Conservation (phyloP, 345 rosid species). For the Dovyalis caffra region DNA sequence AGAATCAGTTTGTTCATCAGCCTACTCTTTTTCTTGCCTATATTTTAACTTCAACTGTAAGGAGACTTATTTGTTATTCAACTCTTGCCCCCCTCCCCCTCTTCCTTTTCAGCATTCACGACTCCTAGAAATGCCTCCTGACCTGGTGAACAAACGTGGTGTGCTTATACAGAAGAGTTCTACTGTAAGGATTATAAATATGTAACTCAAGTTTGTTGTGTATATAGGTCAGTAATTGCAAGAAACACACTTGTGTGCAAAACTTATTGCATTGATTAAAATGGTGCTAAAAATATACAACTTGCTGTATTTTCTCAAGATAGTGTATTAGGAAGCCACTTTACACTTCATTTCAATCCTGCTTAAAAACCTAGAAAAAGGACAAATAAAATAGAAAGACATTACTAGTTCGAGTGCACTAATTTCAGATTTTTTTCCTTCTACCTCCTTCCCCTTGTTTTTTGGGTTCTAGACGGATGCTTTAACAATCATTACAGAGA, state of each 20-base stretch:
- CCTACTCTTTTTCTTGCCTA: not conserved
- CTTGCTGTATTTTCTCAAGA: not conserved
- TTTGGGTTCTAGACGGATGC: conserved; percentile 75
- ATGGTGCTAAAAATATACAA: not conserved
- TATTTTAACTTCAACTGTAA: not conserved
- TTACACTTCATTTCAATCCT: not conserved
- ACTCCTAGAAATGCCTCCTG: conserved; percentile 85
- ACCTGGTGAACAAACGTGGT: conserved; percentile 66
- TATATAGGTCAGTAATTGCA: not conserved
- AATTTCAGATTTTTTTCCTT: conserved; percentile 15
- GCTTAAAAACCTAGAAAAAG: not conserved
- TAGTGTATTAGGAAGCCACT: not conserved
- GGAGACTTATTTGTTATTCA: not conserved
- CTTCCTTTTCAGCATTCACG: conserved; percentile 59
- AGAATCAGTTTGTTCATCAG: not conserved
- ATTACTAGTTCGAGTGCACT: conserved; percentile 1
- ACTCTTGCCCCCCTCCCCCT: conserved; percentile 3
- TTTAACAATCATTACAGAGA: conserved; percentile 72
- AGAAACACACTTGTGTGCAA: not conserved
- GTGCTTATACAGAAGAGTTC: conserved; percentile 64
- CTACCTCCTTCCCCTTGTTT: conserved; percentile 9
- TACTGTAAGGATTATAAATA: conserved; percentile 54
- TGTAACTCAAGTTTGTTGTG: not conserved
- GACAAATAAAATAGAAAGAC: not conserved
- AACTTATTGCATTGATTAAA: not conserved